These are phyloP conservation scores for Gnetum montanum DNA, from an alignment of 75 land plant genomes.

Conservation along the genomic window DNA sequence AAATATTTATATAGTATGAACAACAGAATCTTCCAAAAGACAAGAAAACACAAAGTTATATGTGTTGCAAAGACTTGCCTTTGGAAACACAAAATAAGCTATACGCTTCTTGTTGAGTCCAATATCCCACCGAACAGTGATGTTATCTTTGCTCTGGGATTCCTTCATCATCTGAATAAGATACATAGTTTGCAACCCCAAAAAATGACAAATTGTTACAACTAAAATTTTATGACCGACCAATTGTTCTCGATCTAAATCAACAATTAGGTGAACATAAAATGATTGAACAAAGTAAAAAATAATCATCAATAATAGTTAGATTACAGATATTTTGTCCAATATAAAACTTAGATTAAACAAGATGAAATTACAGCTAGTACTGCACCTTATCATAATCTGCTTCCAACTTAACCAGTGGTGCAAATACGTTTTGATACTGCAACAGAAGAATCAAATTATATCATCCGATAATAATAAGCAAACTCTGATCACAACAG, in stretches of 20 bases:
- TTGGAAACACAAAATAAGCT: conserved; percentile 97
- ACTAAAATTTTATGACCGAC: not conserved
- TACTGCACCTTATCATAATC: conserved; percentile 90
- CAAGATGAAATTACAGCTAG: too few species aligned
- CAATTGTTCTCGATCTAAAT: too few species aligned
- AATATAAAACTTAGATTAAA: too few species aligned
- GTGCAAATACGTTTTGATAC: conserved; percentile 99
- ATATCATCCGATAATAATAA: too few species aligned
- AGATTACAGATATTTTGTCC: too few species aligned
- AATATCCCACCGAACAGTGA: conserved; percentile 97
- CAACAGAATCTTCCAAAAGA: too few species aligned
- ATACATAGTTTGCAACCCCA: conserved; percentile 2
- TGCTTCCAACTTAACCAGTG: conserved; percentile 94
- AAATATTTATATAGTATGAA: too few species aligned
- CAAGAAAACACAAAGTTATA: too few species aligned
- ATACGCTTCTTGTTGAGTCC: conserved; percentile 98
- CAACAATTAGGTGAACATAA: not conserved
- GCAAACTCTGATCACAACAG: not conserved
- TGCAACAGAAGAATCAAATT: conserved; percentile 14
- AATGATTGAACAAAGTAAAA: not conserved
- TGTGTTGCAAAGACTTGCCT: too few species aligned
- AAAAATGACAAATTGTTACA: not conserved
- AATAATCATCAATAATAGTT: too few species aligned
- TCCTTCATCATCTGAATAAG: conserved; percentile 95
- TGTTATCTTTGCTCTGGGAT: conserved; percentile 95